phyloP scores from a whole-genome alignment of 2,329 filamentous ascomycete species.

The Microsporum audouinii region DNA sequence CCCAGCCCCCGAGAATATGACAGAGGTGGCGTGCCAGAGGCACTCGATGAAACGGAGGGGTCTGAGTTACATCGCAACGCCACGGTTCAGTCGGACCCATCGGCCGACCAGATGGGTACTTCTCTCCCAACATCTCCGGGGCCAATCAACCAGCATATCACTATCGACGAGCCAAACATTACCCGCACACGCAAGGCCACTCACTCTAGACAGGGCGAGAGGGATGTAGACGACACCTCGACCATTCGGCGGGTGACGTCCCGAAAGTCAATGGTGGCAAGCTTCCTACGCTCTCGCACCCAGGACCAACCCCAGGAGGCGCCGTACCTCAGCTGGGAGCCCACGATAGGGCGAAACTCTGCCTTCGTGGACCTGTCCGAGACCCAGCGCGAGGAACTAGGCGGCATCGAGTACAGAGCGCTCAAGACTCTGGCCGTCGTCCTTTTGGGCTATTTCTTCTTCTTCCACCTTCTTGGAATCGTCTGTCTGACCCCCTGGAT shows the following conservation, averaged over 20 bases:
- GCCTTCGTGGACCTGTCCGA: constrained; percentile 79
- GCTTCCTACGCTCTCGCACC: constrained; percentile 27
- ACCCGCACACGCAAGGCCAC: constrained; percentile 24
- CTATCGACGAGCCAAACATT: constrained; percentile 38
- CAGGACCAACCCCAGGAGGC: constrained; percentile 35
- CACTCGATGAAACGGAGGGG: constrained; percentile 30
- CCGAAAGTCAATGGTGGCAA: constrained; percentile 23
- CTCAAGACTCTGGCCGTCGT: constrained; percentile 75
- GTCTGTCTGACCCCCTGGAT: constrained; percentile 74
- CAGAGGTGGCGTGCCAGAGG: constrained; percentile 59
- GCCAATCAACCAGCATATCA: constrained; percentile 29
- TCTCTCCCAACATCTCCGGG: constrained; percentile 20
- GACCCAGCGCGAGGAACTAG: constrained; percentile 86
- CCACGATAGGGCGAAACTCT: constrained; percentile 86
- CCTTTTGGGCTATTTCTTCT: constrained; percentile 67
- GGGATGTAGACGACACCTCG: constrained; percentile 18
- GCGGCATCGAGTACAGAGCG: constrained; percentile 90
- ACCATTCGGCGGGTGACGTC: constrained; percentile 16
- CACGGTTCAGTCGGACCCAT: constrained; percentile 19
- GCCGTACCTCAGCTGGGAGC: constrained; percentile 88
- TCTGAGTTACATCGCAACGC: constrained; percentile 25
- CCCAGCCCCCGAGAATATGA: constrained; percentile 87
- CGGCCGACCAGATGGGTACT: constrained; percentile 11
- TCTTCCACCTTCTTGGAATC: constrained; percentile 68
- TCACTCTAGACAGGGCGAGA: constrained; percentile 26